Evolutionary conservation across 331 rosid genomes (phyloP).

Genomic region (Telfairia occidentalis): DNA sequence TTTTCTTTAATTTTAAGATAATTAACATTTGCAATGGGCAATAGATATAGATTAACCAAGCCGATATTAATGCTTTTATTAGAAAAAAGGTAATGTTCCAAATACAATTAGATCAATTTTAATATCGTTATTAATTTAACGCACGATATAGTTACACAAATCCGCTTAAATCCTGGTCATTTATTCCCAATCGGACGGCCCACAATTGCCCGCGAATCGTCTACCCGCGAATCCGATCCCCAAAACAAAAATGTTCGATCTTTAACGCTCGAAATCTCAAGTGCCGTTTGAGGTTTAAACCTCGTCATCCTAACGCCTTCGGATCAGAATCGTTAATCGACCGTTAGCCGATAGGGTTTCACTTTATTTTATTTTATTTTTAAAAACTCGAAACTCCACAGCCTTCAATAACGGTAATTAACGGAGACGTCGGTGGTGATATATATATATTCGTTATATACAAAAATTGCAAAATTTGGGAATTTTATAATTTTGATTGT

Average conservation of each 20-base stretch:
- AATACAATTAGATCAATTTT: neutral
- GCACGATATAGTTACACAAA: neutral
- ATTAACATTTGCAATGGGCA: neutral
- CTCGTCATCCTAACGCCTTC: slow-evolving; percentile 28
- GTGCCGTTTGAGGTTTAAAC: slow-evolving; percentile 86
- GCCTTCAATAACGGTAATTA: slow-evolving; percentile 40
- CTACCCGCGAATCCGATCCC: slow-evolving; percentile 8
- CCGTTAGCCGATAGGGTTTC: slow-evolving; percentile 39
- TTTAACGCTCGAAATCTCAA: slow-evolving; percentile 22
- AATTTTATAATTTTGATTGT: neutral
- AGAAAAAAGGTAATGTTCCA: neutral
- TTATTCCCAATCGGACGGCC: slow-evolving; percentile 37
- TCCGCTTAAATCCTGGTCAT: neutral
- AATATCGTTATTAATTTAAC: neutral
- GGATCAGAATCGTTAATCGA: slow-evolving; percentile 11
- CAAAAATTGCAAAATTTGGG: neutral
- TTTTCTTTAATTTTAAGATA: neutral
- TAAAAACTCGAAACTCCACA: neutral
- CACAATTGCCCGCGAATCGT: slow-evolving; percentile 17
- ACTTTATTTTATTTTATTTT: neutral
- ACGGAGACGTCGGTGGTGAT: slow-evolving; percentile 74
- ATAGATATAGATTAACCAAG: no score
- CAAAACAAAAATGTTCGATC: slow-evolving; percentile 26
- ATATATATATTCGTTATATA: slow-evolving; percentile 9
- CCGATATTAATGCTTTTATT: neutral